Evolutionary conservation across 148 eudicot species (phyloP).

Genomic region (Silene conica): DNA sequence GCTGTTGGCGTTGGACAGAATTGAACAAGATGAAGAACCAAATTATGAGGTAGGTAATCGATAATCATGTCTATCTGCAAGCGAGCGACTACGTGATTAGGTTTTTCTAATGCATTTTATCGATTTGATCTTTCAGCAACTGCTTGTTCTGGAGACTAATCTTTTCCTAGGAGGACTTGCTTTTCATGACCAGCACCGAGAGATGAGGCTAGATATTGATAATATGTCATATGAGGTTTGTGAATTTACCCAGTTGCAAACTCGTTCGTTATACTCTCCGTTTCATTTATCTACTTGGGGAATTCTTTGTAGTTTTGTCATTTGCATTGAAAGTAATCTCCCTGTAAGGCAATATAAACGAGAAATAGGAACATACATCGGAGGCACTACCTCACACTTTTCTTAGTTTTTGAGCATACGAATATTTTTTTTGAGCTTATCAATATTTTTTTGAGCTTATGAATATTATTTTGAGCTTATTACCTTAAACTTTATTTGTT

Average conservation of each 20-base stretch:
- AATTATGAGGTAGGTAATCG: slow-evolving; percentile 85
- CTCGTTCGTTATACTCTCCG: not conserved
- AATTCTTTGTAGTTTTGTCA: not conserved
- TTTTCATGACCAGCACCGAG: slow-evolving; percentile 82
- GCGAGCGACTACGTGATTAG: not conserved
- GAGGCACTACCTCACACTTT: too few species aligned
- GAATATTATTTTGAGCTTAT: too few species aligned
- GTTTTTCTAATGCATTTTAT: not conserved
- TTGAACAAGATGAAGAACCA: slow-evolving; percentile 76
- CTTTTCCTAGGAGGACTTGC: slow-evolving; percentile 66
- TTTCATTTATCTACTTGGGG: not conserved
- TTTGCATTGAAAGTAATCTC: too few species aligned
- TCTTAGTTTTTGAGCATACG: too few species aligned
- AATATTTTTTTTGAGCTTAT: too few species aligned
- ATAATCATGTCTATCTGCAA: not conserved
- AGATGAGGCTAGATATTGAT: slow-evolving; percentile 94
- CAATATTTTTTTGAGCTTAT: too few species aligned
- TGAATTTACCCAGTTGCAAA: not conserved
- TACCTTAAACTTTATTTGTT: too few species aligned
- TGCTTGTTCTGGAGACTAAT: slow-evolving; percentile 76
- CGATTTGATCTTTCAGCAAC: slow-evolving; percentile 43
- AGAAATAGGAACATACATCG: too few species aligned
- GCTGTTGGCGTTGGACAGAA: slow-evolving; percentile 70
- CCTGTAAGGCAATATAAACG: too few species aligned
- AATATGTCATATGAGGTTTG: slow-evolving; percentile 91